These are phyloP conservation scores for Erodium chrysanthum DNA, from an alignment of 441 rosid genomes.

Conservation along the genomic window DNA sequence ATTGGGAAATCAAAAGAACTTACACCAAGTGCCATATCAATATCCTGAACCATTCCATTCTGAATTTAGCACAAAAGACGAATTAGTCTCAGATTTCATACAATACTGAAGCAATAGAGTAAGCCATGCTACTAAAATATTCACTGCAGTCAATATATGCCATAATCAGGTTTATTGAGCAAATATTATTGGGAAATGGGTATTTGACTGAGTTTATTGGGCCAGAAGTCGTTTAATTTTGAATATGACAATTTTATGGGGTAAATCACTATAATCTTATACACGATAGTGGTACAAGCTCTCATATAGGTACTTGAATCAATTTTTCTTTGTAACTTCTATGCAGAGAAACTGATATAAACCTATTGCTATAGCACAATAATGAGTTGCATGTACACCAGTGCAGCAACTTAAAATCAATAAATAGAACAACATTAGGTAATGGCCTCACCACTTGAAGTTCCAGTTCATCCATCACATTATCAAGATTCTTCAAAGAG, in stretches of 20 bases:
- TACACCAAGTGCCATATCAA: constrained; percentile 26
- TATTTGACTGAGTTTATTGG: not conserved
- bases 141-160: constrained; percentile 8
- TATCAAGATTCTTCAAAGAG: constrained; percentile 21
- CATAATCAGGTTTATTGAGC: not conserved
- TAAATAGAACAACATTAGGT: constrained; percentile 8
- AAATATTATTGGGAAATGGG: not conserved
- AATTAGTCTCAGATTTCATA: constrained; percentile 13
- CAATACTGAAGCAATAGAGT: constrained; percentile 8
- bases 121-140: not conserved
- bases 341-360: not conserved
- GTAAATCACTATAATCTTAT: not conserved
- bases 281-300: not conserved
- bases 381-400: not conserved
- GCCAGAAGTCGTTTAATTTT: not conserved
- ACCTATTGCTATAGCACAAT: not conserved
- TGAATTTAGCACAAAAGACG: constrained; percentile 24
- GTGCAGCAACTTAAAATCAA: constrained; percentile 4
- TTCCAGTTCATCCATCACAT: constrained; percentile 26
- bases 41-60: constrained; percentile 43
- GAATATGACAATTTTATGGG: not conserved
- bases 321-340: too few species aligned
- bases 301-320: not conserved
- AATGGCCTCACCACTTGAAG: constrained; percentile 34
- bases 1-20: constrained; percentile 28